Conservation (phyloP, 306 rosid genomes). For the Biancaea sappan region DNA sequence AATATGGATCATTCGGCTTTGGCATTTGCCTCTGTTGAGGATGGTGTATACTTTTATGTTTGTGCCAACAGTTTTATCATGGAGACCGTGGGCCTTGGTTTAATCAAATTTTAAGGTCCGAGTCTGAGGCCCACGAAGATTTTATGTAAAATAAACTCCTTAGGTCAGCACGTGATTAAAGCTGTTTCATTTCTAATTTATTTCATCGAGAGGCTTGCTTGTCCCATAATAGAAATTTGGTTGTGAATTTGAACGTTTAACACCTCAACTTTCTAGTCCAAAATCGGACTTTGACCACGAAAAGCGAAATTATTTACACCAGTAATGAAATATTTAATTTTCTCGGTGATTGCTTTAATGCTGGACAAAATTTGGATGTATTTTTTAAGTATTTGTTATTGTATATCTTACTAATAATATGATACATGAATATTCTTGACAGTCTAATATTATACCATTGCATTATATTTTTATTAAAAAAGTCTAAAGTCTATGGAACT, state of each 20-base stretch:
- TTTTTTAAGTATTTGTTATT: too few relatives aligned
- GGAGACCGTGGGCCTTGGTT: background rate
- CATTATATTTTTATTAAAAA: too few relatives aligned
- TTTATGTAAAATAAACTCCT: background rate
- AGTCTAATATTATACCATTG: too few relatives aligned
- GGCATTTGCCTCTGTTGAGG: background rate
- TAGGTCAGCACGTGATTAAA: background rate
- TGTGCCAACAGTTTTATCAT: background rate
- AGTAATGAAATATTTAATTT: too few relatives aligned
- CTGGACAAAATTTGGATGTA: background rate
- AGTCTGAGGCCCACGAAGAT: background rate
- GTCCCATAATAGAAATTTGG: too few relatives aligned
- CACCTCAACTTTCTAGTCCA: too few relatives aligned
- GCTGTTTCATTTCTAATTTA: background rate
- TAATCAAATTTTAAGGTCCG: background rate
- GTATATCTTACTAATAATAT: too few relatives aligned
- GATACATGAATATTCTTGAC: background rate
- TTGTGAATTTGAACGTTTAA: too few relatives aligned
- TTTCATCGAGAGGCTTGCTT: background rate
- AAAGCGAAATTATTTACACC: too few relatives aligned
- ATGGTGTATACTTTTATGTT: conserved; percentile 12
- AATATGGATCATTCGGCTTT: conserved; percentile 9
- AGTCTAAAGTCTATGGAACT: too few relatives aligned
- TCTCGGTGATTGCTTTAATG: too few relatives aligned
- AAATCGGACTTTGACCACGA: too few relatives aligned